A percentile compares a stretch with the other conserved stretches of the same genome.
phyloP scores from a whole-genome alignment of 2,329 filamentous ascomycete species.

The Penicillium sp. region DNA sequence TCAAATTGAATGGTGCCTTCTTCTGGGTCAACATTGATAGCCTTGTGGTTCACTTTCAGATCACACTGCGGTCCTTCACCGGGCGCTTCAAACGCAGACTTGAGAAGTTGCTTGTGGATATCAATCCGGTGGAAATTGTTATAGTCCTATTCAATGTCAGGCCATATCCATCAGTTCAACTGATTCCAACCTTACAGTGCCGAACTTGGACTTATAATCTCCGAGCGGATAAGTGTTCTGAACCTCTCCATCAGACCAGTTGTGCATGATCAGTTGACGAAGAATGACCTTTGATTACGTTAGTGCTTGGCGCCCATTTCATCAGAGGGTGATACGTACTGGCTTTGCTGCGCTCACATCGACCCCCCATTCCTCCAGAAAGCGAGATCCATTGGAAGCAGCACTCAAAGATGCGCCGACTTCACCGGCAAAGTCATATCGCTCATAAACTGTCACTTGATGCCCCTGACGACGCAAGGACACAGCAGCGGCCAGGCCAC shows the following conservation, averaged over 20 bases:
- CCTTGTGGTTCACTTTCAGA: slow-evolving; percentile 24
- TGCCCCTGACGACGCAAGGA: slow-evolving; percentile 22
- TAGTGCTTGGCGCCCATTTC: not conserved
- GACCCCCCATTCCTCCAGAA: slow-evolving; percentile 24
- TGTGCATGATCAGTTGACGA: slow-evolving; percentile 31
- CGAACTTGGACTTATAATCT: slow-evolving; percentile 28
- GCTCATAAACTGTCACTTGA: slow-evolving; percentile 23
- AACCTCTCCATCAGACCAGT: slow-evolving; percentile 28
- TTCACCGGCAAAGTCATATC: slow-evolving; percentile 25
- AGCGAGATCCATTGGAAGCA: slow-evolving; percentile 21
- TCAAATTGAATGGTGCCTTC: slow-evolving; percentile 21
- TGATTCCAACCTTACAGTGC: slow-evolving; percentile 9
- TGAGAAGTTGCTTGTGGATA: slow-evolving; percentile 25
- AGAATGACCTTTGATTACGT: slow-evolving; percentile 20
- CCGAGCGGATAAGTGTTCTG: slow-evolving; percentile 26
- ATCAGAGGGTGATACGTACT: not conserved
- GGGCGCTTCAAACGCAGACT: slow-evolving; percentile 22
- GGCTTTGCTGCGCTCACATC: slow-evolving; percentile 22
- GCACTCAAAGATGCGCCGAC: slow-evolving; percentile 24
- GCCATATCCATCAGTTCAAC: not conserved
- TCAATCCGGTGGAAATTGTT: slow-evolving; percentile 31
- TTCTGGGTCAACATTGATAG: slow-evolving; percentile 16
- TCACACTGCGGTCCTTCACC: slow-evolving; percentile 18
- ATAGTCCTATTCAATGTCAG: slow-evolving; percentile 17
- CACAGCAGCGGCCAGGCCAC: slow-evolving; percentile 21